Evolutionary conservation across 1,284 basidiomycete genomes (phyloP).

Genomic region (Trametes hirsuta): DNA sequence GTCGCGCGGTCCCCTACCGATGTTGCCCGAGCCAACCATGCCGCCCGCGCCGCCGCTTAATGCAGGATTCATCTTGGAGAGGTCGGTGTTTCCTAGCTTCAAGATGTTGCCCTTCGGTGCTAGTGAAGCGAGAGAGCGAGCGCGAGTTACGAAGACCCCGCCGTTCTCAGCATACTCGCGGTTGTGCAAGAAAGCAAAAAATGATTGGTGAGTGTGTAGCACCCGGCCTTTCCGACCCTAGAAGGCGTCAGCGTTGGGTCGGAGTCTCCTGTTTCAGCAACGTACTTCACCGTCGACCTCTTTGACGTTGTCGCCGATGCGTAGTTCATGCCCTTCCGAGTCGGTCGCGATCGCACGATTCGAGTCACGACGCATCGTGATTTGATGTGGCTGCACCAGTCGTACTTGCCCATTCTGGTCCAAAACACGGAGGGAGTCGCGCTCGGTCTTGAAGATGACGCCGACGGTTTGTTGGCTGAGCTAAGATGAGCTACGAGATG

Average conservation of each 20-base stretch:
- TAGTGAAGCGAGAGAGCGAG: constrained; percentile 77
- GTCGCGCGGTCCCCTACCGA: constrained; percentile 78
- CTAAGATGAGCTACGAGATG: constrained; percentile 5
- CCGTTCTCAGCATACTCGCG: constrained; percentile 90
- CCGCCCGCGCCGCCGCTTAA: constrained; percentile 65
- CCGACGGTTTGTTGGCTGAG: constrained; percentile 88
- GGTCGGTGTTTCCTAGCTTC: constrained; percentile 70
- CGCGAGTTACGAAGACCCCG: constrained; percentile 91
- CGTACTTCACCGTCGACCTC: constrained; percentile 88
- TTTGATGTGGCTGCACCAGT: constrained; percentile 92
- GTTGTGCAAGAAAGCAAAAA: constrained; percentile 94
- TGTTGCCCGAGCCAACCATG: constrained; percentile 80
- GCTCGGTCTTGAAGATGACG: constrained; percentile 97
- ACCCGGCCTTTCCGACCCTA: constrained; percentile 91
- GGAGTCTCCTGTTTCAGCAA: constrained; percentile 7
- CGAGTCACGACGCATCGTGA: constrained; percentile 88
- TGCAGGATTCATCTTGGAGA: constrained; percentile 97
- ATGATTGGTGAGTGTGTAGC: constrained; percentile 93
- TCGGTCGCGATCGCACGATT: constrained; percentile 88
- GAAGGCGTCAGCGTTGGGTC: not conserved
- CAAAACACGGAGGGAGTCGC: constrained; percentile 92
- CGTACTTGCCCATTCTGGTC: constrained; percentile 93
- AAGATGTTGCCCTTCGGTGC: constrained; percentile 81
- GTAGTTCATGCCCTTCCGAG: constrained; percentile 82
- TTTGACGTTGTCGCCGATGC: constrained; percentile 91